Evolutionary conservation across 1,284 basidiomycete species (phyloP), one percentile per base, ranked within the genome.

Genomic region (Coniferiporia sulphurascens): DNA sequence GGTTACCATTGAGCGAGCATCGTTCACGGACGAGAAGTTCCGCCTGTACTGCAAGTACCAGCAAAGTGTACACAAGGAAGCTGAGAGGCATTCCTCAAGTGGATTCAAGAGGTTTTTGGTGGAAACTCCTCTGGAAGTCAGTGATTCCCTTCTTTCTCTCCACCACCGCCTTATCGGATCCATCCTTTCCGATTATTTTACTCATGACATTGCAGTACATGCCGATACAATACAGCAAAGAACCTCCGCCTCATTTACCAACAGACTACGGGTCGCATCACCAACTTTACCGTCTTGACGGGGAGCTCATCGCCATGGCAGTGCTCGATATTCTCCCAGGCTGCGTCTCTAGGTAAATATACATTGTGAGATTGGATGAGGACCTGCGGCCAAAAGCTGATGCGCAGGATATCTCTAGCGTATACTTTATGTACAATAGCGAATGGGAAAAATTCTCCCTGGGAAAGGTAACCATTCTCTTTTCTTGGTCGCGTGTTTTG

Each of bases 371-470:
- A 27, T 27, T 5, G 5, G 27, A 27, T 27, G 27, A 27, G 27
- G 5, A 5, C 27, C 27, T 27, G 27, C 5, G 27, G 27, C 5
- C 27, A 27, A 27, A 27, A 27, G 27, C 27, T 27, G 27, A 27
- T 27, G 3, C 7, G 38, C 38, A 10, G 38, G 12, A n/a, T n/a
- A n/a, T n/a, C 38, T 41, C 3, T 13, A 93, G 91, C 64, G 96
- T 99, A 8, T 99, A 99, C 73, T 95, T 98, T 71, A 89, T 96
- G 75, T 98, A 97, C 74, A 85, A 94, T 67, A 84, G 86, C 7
- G 78, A 79, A 38, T 95, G 85, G 80, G 86, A 90, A 45, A 78
- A 78, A 48, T 83, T 84, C 68, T 88, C 89, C 10, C 70, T 98
- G 27, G 96, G 97, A 49, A 98, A 96, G 78, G 86, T 89, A 61